Evolutionary conservation across 495 filamentous ascomycete species (phyloP), one percentile per base, ranked within the genome.

Genomic region (Wilcoxina mikolae): DNA sequence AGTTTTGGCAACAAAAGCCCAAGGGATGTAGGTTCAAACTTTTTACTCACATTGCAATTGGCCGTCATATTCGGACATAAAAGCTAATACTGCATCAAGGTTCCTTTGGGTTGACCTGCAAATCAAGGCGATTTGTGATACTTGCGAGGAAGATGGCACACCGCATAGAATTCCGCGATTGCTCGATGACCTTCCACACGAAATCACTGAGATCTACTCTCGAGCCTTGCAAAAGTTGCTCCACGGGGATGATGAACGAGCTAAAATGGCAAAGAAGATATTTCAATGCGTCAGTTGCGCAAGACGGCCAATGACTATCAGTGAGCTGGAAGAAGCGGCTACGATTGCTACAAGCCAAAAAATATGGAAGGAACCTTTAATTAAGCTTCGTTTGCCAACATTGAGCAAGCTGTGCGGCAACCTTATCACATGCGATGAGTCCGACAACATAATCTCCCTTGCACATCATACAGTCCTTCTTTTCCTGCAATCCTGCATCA

Each of bases 51-150:
- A 35, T 35, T 15, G 31, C 5, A 5, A 35, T 15, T 35, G n/a
- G 15, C 31, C 5, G 31, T 7, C 15, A 35, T 35, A 35, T 31
- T 31, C 4, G 11, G 4, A 50, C 22, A 24, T 47, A 5, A 24
- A 51, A 15, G 60, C 47, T 44, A 10, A 44, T 3, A 39, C 41
- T 20, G 15, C n/a, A 53, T 35, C 15, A 35, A 70, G 67, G 66
- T 73, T 72, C 56, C 66, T 70, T 45, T 72, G 68, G 69, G 69
- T 60, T 25, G 62, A 48, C 10, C 72, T 70, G 43, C 69, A 72
- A 51, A 53, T 73, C 4, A 58, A 68, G 44, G 59, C 60, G 23
- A 57, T 65, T n/a, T 71, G 68, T 56, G 51, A 53, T 20, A 52
- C 67, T 50, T 49, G 45, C 28, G 51, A 51, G 11, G 57, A 58